Evolutionary conservation across 306 rosid species (phyloP), one percentile per base, ranked within the genome.

Genomic region (Sesbania bispinosa): DNA sequence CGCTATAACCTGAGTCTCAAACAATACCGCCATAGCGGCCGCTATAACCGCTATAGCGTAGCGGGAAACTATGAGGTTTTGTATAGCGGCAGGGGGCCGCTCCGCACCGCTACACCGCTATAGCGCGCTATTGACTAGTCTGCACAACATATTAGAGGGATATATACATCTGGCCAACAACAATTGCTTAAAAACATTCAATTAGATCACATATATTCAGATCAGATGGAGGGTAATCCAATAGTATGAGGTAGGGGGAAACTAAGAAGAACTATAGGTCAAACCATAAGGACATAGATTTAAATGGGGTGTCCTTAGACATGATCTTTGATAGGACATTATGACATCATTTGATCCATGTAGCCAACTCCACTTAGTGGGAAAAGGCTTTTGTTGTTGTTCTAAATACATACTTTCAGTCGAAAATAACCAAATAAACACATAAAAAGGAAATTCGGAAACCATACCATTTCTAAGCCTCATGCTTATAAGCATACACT

Each of bases 101-200:
- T n/a, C n/a, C n/a, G n/a, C n/a, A n/a, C n/a, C n/a, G n/a, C n/a
- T n/a, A n/a, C n/a, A n/a, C n/a, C n/a, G n/a, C n/a, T n/a, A n/a
- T n/a, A n/a, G n/a, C n/a, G n/a, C n/a, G n/a, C n/a, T n/a, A n/a
- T n/a, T n/a, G n/a, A n/a, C n/a, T n/a, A n/a, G n/a, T n/a, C n/a
- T n/a, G n/a, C n/a, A 18, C 63, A 50, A 3, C 63, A 64, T 63
- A 70, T 32, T 36, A 57, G 36, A 69, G 51, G 33, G 75, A 15
- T 21, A 78, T 16, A 60, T 16, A 61, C 14, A 18, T 30, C 30
- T 26, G 16, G 26, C 48, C 18, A 60, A 24, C 51, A 42, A 13
- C 38, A 27, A 48, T 18, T 26, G 46, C 24, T 1, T 2, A 5
- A 26, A 13, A 48, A 32, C n/a, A 48, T 20, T 1, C 10, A 52